These are phyloP conservation scores for Pogostemon cablin DNA, from an alignment of 257 asterid genomes.

Conservation along the genomic window DNA sequence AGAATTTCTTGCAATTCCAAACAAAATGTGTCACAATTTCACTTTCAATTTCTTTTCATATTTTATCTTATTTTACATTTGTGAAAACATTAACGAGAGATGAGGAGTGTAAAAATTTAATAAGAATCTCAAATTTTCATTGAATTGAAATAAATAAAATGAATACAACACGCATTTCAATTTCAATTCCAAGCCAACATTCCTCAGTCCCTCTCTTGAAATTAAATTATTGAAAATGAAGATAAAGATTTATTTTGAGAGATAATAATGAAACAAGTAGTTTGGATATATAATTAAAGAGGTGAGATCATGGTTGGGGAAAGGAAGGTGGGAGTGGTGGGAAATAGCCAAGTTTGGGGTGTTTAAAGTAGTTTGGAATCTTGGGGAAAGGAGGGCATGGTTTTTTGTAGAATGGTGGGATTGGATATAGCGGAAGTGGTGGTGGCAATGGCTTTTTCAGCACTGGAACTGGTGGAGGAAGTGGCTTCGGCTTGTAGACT, in stretches of 20 bases:
- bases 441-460: conserved; percentile 52
- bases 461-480: conserved; percentile 28
- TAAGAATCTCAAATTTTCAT: conserved; percentile 25
- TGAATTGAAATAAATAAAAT: conserved; percentile 22
- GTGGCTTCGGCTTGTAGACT: conserved; percentile 35
- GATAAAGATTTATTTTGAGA: conserved; percentile 2
- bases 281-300: neutral
- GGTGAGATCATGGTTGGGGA: conserved; percentile 35
- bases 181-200: neutral
- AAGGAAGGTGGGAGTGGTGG: conserved; percentile 46
- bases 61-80: no score
- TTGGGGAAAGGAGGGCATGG: conserved; percentile 56
- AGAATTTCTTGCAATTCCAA: no score
- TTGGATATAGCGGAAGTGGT: conserved; percentile 36
- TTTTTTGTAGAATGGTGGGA: conserved; percentile 53
- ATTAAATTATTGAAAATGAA: neutral
- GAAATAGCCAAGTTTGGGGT: conserved; percentile 47
- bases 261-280: neutral
- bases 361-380: conserved; percentile 48
- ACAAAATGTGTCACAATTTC: no score
- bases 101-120: neutral
- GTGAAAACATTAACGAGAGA: no score
- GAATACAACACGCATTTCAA: conserved; percentile 16
- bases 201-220: conserved; percentile 5
- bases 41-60: no score